These are phyloP conservation scores for Myxozyma udenii DNA, from an alignment of 805 yeast genomes.

Conservation along the genomic window DNA sequence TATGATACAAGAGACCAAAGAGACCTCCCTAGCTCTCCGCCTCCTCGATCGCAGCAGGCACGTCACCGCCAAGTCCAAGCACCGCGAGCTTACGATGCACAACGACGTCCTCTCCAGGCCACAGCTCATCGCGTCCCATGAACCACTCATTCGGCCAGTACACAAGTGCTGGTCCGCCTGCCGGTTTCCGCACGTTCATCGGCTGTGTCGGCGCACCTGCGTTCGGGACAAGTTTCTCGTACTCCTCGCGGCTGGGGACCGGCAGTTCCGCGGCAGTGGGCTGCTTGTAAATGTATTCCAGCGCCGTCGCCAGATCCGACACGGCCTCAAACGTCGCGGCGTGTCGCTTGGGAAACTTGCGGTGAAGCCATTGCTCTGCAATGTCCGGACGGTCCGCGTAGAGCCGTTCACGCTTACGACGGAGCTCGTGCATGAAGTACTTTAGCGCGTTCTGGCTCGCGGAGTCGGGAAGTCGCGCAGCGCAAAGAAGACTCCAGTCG, in stretches of 20 bases:
- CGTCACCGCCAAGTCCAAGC: constrained; percentile 15
- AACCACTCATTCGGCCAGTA: constrained; percentile 28
- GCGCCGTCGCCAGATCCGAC: constrained; percentile 26
- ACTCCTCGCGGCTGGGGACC: constrained; percentile 1
- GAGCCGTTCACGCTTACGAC: constrained; percentile 25
- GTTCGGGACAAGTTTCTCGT: background rate
- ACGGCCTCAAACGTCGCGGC: constrained; percentile 24
- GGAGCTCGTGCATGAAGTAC: constrained; percentile 18
- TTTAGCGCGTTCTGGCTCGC: constrained; percentile 5
- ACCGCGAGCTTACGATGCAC: constrained; percentile 15
- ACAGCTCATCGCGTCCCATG: constrained; percentile 18
- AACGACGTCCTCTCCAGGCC: constrained; percentile 13
- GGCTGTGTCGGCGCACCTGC: constrained; percentile 9
- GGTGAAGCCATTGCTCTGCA: constrained; percentile 12
- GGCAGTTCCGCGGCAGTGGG: constrained; percentile 3
- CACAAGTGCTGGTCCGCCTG: constrained; percentile 9
- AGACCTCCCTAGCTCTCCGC: constrained; percentile 3
- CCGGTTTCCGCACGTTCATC: constrained; percentile 21
- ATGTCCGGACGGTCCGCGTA: constrained; percentile 8
- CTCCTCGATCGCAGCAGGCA: constrained; percentile 2
- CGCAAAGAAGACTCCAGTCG: constrained; percentile 27
- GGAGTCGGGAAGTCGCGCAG: constrained; percentile 18
- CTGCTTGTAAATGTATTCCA: constrained; percentile 22
- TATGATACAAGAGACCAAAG: constrained; percentile 1
- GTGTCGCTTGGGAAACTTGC: constrained; percentile 22